phyloP scores from a whole-genome alignment of 495 filamentous ascomycete genomes.

The Trichoderma reesei region DNA sequence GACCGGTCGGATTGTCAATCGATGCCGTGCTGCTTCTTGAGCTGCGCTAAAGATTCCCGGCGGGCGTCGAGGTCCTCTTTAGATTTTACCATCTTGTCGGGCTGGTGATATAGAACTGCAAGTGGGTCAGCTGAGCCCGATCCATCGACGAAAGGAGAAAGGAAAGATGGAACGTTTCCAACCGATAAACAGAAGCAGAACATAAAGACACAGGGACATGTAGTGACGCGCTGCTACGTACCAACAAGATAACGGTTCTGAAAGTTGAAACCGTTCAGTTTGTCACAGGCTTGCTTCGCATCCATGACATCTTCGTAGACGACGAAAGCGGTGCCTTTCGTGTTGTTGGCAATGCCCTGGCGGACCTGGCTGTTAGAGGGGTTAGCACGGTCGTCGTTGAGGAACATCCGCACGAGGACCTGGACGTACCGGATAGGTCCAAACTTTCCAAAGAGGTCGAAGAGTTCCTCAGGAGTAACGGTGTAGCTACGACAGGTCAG shows the following conservation, averaged over 20 bases:
- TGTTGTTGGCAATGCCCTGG: constrained; percentile 93
- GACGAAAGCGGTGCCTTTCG: constrained; percentile 96
- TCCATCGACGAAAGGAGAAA: background rate
- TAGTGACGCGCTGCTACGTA: constrained; percentile 38
- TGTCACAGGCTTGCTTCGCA: constrained; percentile 97
- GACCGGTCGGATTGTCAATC: constrained; percentile 73
- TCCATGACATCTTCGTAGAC: constrained; percentile 99
- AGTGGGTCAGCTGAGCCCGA: constrained; percentile 14
- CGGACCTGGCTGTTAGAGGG: constrained; percentile 74
- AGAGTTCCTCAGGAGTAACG: constrained; percentile 87
- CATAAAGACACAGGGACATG: too few species aligned
- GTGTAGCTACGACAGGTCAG: constrained; percentile 59
- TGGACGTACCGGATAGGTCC: constrained; percentile 74
- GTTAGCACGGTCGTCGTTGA: constrained; percentile 22
- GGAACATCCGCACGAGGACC: background rate
- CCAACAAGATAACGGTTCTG: constrained; percentile 98
- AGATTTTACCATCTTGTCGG: constrained; percentile 89
- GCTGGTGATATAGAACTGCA: constrained; percentile 93
- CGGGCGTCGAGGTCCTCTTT: constrained; percentile 91
- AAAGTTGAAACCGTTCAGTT: constrained; percentile 99
- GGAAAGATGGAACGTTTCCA: too few species aligned
- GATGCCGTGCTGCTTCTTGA: constrained; percentile 96
- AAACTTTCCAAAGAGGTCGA: constrained; percentile 91
- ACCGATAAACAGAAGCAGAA: too few species aligned
- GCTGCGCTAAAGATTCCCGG: constrained; percentile 92